A percentile compares a stretch with the other conserved stretches of the same genome.
phyloP scores from a whole-genome alignment of 148 eudicot genomes.

The Rhododendron molle region DNA sequence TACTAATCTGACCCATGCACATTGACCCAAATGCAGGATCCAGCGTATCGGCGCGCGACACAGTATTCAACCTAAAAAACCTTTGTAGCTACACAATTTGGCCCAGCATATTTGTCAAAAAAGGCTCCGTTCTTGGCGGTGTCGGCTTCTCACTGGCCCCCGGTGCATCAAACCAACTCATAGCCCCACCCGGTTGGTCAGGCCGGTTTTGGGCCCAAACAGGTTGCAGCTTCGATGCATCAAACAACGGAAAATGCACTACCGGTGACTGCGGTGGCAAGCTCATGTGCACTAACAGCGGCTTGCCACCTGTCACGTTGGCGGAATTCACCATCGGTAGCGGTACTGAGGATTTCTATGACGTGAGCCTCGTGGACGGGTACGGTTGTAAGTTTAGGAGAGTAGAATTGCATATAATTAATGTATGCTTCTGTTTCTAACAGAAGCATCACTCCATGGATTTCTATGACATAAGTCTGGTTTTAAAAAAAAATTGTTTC shows the following conservation, averaged over 20 bases:
- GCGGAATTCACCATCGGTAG: constrained; percentile 63
- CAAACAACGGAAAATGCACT: constrained; percentile 30
- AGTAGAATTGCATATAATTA: too few species aligned
- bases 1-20: too few species aligned
- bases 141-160: constrained; percentile 53
- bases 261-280: constrained; percentile 51
- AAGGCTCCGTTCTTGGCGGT: constrained; percentile 32
- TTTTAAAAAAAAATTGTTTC: too few species aligned
- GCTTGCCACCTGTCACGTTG: constrained; percentile 55
- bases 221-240: constrained; percentile 30
- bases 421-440: too few species aligned
- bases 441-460: too few species aligned
- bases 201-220: constrained; percentile 59
- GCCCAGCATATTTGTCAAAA: constrained; percentile 66
- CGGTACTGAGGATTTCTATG: constrained; percentile 55
- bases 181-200: constrained; percentile 70
- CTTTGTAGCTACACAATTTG: constrained; percentile 61
- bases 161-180: constrained; percentile 38
- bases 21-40: constrained; percentile 11
- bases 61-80: constrained; percentile 55
- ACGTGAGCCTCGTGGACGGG: constrained; percentile 81
- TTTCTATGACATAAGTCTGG: too few species aligned
- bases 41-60: constrained; percentile 21
- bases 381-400: constrained; percentile 15
- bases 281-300: constrained; percentile 46